Conservation (phyloP, 352 stramenopile species). For the Phytophthora citrophthora region DNA sequence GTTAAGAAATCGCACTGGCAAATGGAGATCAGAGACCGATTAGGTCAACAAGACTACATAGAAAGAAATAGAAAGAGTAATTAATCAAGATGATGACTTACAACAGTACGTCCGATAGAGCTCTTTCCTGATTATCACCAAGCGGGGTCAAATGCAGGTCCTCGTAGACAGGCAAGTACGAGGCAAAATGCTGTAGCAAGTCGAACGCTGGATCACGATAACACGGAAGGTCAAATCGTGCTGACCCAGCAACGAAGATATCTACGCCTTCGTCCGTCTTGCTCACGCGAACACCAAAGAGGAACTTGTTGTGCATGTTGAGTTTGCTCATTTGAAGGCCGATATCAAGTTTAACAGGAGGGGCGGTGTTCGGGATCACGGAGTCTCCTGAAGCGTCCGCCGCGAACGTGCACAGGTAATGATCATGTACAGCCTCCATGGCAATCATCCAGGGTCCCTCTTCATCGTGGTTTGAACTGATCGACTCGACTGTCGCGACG, state of each 20-base stretch:
- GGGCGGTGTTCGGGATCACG: constrained; percentile 20
- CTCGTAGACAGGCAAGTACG: constrained; percentile 63
- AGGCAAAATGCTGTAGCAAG: constrained; percentile 64
- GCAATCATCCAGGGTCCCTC: constrained; percentile 50
- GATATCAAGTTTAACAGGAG: constrained; percentile 27
- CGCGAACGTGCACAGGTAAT: constrained; percentile 55
- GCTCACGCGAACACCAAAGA: constrained; percentile 29
- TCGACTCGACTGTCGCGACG: constrained; percentile 56
- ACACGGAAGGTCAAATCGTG: constrained; percentile 40
- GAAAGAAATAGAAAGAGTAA: constrained; percentile 12
- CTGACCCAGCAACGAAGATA: constrained; percentile 49
- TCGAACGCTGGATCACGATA: constrained; percentile 40
- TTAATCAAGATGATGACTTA: constrained; percentile 2
- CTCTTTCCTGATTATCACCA: constrained; percentile 18
- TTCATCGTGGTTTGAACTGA: constrained; percentile 26
- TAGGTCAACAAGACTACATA: constrained; percentile 17
- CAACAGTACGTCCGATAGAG: neutral
- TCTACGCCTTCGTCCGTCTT: constrained; percentile 31
- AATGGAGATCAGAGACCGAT: constrained; percentile 64
- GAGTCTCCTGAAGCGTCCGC: constrained; percentile 29
- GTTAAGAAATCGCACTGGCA: constrained; percentile 40
- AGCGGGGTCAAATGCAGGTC: constrained; percentile 55
- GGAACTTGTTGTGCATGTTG: constrained; percentile 48
- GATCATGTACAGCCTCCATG: constrained; percentile 59
- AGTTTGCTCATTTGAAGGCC: constrained; percentile 42